Conservation (phyloP, 164 flowering plant species). For the Tinospora cordifolia region DNA sequence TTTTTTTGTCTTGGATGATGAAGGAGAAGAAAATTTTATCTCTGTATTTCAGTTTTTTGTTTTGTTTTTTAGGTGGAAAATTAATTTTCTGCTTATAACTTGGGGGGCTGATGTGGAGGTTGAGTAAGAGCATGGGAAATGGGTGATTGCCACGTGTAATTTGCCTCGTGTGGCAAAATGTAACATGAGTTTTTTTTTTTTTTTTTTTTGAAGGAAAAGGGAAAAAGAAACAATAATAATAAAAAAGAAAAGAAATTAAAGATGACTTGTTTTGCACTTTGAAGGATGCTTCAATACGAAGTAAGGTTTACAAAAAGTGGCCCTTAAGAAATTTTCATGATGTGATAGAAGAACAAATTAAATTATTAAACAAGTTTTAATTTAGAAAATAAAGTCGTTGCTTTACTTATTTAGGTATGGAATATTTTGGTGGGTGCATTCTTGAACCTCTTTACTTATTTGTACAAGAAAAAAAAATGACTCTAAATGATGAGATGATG, state of each 20-base stretch:
- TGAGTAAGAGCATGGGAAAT: not conserved
- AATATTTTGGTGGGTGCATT: no score
- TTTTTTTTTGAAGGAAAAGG: not conserved
- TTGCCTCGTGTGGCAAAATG: not conserved
- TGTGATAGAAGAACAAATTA: not conserved
- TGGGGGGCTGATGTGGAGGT: no score
- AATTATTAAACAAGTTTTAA: not conserved
- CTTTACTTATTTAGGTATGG: no score
- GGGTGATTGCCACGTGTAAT: not conserved
- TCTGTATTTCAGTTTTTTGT: not conserved
- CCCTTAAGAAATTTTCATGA: not conserved
- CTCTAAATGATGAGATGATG: no score
- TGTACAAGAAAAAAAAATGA: no score
- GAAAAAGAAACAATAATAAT: not conserved
- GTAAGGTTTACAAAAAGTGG: not conserved
- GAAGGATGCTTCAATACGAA: not conserved
- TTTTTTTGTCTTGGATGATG: not conserved
- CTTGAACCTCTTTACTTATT: no score
- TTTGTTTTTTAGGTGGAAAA: not conserved
- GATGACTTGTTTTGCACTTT: not conserved
- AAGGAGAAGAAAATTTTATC: not conserved
- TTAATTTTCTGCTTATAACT: not conserved
- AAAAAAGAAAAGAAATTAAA: not conserved
- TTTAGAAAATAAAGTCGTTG: not conserved
- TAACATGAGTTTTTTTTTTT: not conserved